phyloP scores from a whole-genome alignment of 208 protist species.

The Vickermania spadyakhi region DNA sequence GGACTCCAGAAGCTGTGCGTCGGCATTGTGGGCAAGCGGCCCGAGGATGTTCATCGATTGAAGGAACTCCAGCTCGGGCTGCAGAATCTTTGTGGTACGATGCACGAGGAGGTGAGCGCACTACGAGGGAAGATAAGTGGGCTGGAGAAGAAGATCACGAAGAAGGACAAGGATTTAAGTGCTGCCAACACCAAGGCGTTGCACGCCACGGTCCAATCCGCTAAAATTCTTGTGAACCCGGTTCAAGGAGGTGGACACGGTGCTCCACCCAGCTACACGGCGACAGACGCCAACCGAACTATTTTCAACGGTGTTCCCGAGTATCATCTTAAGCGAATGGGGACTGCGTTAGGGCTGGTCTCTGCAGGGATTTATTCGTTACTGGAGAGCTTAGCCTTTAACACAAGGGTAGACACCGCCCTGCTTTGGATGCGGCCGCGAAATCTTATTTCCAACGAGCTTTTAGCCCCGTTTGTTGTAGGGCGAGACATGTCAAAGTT shows the following conservation, averaged over 20 bases:
- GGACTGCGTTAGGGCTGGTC: constrained; percentile 62
- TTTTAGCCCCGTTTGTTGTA: constrained; percentile 84
- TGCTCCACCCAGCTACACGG: constrained; percentile 2
- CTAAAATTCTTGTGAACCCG: neutral
- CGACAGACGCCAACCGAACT: constrained; percentile 4
- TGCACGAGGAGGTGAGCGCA: constrained; percentile 61
- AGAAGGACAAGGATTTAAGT: constrained; percentile 19
- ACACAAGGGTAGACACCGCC: constrained; percentile 49
- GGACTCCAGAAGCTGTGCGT: constrained; percentile 28
- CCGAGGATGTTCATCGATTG: constrained; percentile 40
- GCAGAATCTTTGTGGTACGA: constrained; percentile 49
- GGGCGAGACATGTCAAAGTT: constrained; percentile 53
- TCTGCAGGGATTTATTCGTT: constrained; percentile 73
- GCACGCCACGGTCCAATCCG: neutral
- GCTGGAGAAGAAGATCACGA: constrained; percentile 14
- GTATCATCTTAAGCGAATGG: constrained; percentile 57
- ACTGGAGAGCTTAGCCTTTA: constrained; percentile 71
- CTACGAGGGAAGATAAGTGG: constrained; percentile 19
- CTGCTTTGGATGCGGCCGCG: constrained; percentile 73
- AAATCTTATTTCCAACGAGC: constrained; percentile 57
- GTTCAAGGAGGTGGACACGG: constrained; percentile 1
- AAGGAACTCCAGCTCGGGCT: constrained; percentile 27
- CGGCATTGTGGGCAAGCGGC: constrained; percentile 21
- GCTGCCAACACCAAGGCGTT: constrained; percentile 8
- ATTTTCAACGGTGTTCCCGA: constrained; percentile 55